Evolutionary conservation across 768 basidiomycete species (phyloP).

Genomic region (Termitomyces heimii): DNA sequence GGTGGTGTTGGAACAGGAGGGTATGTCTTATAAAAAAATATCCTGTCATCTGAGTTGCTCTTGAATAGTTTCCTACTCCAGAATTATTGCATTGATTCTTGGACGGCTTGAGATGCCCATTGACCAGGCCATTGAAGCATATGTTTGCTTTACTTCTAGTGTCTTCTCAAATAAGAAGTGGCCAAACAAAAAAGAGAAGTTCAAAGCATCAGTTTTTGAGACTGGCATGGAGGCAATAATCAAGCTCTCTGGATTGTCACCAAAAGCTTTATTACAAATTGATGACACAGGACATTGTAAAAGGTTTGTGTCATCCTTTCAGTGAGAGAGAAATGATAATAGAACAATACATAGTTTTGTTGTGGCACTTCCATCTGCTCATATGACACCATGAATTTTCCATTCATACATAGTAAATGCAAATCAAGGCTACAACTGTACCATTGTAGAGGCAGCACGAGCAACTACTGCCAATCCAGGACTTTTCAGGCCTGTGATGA

Average conservation of each 20-base stretch:
- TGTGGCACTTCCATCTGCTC: not conserved
- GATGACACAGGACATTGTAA: not conserved
- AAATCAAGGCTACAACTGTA: not conserved
- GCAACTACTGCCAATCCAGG: too few relatives aligned
- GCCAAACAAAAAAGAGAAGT: not conserved
- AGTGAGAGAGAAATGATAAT: too few relatives aligned
- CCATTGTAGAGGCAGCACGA: not conserved
- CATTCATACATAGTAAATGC: not conserved
- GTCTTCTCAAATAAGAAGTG: not conserved
- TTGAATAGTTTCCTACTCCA: not conserved
- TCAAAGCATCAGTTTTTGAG: not conserved
- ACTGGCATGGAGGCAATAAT: too few relatives aligned
- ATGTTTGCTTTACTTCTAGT: too few relatives aligned
- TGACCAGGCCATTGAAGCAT: too few relatives aligned
- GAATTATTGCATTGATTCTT: not conserved
- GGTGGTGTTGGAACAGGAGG: too few relatives aligned
- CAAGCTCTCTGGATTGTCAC: not conserved
- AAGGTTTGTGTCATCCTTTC: not conserved
- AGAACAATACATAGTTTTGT: too few relatives aligned
- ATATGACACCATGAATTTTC: too few relatives aligned
- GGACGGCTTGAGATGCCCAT: not conserved
- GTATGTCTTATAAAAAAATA: not conserved
- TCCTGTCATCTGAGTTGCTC: too few relatives aligned
- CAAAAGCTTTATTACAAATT: not conserved
- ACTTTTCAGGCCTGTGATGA: not conserved